These are phyloP conservation scores for Leccinum griseonigrum DNA, from an alignment of 1,284 basidiomycete genomes.

Conservation along the genomic window DNA sequence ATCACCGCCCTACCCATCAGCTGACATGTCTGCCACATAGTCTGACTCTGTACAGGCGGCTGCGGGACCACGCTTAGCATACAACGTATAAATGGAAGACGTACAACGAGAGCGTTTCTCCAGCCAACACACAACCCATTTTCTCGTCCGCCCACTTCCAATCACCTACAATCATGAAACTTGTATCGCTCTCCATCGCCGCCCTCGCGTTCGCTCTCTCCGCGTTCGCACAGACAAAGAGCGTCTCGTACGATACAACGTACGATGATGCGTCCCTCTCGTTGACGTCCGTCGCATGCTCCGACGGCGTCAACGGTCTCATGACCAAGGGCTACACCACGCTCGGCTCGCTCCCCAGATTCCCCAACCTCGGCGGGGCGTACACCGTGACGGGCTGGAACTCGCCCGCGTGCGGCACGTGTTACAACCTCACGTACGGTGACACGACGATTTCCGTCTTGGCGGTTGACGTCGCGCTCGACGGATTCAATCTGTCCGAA, in stretches of 20 bases:
- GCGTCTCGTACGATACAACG: slow-evolving; percentile 29
- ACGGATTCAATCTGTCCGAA: slow-evolving; percentile 36
- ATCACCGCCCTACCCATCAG: slow-evolving; percentile 7
- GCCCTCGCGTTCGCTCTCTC: slow-evolving; percentile 18
- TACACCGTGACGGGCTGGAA: slow-evolving; percentile 34
- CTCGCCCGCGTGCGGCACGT: slow-evolving; percentile 35
- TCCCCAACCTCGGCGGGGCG: slow-evolving; percentile 52
- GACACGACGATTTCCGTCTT: slow-evolving; percentile 22
- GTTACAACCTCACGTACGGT: slow-evolving; percentile 32
- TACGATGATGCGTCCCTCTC: slow-evolving; percentile 40
- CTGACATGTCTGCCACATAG: slow-evolving; percentile 1
- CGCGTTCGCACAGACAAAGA: slow-evolving; percentile 12
- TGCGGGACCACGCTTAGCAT: not conserved
- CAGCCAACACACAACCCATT: not conserved
- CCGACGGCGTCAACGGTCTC: slow-evolving; percentile 43
- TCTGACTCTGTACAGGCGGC: not conserved
- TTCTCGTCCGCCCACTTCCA: not conserved
- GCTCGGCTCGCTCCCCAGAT: slow-evolving; percentile 46
- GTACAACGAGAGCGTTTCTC: not conserved
- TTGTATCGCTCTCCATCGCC: slow-evolving; percentile 13
- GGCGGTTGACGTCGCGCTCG: slow-evolving; percentile 32
- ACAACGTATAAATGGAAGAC: slow-evolving; percentile 16
- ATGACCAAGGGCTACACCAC: slow-evolving; percentile 43
- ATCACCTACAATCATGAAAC: slow-evolving; percentile 23
- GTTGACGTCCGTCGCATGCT: slow-evolving; percentile 45